Evolutionary conservation across 495 filamentous ascomycete species (phyloP).

Genomic region (Elaphomyces granulatus): DNA sequence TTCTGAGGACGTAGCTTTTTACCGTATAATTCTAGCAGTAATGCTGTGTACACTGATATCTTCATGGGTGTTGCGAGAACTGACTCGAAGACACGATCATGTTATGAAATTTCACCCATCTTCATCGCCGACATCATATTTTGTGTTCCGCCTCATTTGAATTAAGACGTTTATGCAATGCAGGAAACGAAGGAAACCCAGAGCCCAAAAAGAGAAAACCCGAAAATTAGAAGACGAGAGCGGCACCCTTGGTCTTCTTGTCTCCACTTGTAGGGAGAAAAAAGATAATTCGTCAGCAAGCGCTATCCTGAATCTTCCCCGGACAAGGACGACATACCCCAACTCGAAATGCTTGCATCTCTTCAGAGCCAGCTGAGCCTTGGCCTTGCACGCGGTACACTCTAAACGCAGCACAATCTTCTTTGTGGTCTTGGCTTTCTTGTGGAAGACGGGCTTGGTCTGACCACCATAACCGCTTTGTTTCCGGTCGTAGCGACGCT

Average conservation of each 20-base stretch:
- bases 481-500: conserved; percentile 99
- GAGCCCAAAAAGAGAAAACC: not conserved
- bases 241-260: conserved; percentile 99
- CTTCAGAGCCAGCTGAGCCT: conserved; percentile 95
- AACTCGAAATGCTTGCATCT: conserved; percentile 99
- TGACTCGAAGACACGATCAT: too few species aligned
- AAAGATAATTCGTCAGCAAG: conserved; percentile 13
- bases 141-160: too few species aligned
- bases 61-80: too few species aligned
- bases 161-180: too few species aligned
- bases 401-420: conserved; percentile 98
- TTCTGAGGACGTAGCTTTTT: too few species aligned
- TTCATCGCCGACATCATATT: too few species aligned
- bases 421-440: conserved; percentile 99
- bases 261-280: conserved; percentile 59
- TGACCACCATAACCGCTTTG: conserved; percentile 99
- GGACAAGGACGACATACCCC: conserved; percentile 58
- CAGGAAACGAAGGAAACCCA: too few species aligned
- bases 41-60: too few species aligned
- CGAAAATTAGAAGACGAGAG: conserved; percentile 81
- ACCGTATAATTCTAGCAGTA: too few species aligned
- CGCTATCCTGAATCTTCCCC: not conserved
- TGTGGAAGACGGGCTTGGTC: conserved; percentile 99
- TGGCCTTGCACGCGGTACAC: conserved; percentile 93
- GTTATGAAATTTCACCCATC: too few species aligned